Conservation (phyloP, 306 rosid species). For the Pterocarpus macrocarpus region DNA sequence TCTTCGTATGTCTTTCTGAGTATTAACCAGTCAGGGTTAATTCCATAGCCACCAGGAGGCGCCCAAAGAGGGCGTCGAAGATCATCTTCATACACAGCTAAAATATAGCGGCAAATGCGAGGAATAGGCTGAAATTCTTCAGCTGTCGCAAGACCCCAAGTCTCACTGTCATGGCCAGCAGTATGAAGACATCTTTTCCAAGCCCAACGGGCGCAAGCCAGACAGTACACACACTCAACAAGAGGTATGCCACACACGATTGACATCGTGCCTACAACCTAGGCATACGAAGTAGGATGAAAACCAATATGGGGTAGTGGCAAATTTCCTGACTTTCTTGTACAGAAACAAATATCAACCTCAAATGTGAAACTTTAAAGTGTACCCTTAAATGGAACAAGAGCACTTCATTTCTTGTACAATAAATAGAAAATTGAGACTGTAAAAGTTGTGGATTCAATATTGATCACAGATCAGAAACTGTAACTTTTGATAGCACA, state of each 20-base stretch:
- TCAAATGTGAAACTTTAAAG: slow-evolving; percentile 30
- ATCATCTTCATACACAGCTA: slow-evolving; percentile 90
- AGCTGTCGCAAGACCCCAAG: slow-evolving; percentile 80
- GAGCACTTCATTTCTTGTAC: slow-evolving; percentile 31
- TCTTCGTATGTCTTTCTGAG: slow-evolving; percentile 73
- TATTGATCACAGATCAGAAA: not conserved
- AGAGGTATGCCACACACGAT: slow-evolving; percentile 84
- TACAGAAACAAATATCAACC: slow-evolving; percentile 25
- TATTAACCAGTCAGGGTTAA: slow-evolving; percentile 73
- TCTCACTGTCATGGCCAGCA: slow-evolving; percentile 95
- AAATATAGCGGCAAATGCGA: slow-evolving; percentile 87
- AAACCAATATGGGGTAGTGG: slow-evolving; percentile 25
- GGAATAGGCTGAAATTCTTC: slow-evolving; percentile 93
- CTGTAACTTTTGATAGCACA: slow-evolving; percentile 10
- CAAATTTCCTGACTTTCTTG: slow-evolving; percentile 28
- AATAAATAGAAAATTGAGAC: slow-evolving; percentile 19
- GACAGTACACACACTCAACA: slow-evolving; percentile 91
- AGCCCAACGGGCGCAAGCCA: slow-evolving; percentile 94
- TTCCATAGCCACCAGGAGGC: slow-evolving; percentile 92
- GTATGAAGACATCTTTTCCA: slow-evolving; percentile 92
- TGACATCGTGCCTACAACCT: slow-evolving; percentile 66
- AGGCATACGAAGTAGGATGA: slow-evolving; percentile 39
- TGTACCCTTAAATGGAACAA: slow-evolving; percentile 22
- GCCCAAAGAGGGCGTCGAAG: slow-evolving; percentile 78
- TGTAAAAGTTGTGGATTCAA: slow-evolving; percentile 18